Percentiles rank a stretch among this genome's conserved stretches.
phyloP scores from a whole-genome alignment of 345 rosid genomes.

The Salix purpurea region DNA sequence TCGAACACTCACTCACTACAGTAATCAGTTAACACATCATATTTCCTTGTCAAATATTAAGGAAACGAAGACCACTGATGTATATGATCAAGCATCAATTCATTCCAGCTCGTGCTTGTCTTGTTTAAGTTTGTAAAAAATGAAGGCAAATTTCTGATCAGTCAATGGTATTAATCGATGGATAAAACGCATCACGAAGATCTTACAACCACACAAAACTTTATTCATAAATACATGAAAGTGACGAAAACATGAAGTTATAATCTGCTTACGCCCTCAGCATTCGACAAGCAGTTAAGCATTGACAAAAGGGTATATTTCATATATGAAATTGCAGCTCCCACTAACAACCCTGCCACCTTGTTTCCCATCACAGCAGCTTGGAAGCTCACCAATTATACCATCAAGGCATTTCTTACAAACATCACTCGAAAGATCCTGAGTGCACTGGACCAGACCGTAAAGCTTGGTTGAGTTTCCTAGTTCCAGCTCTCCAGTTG shows the following conservation, averaged over 20 bases:
- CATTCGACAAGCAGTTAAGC: not conserved
- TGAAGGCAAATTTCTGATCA: too few species aligned
- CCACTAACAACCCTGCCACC: slow-evolving; percentile 7
- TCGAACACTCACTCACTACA: too few species aligned
- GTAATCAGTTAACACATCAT: too few species aligned
- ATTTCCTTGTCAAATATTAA: too few species aligned
- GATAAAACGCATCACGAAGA: too few species aligned
- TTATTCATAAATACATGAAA: too few species aligned
- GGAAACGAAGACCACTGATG: too few species aligned
- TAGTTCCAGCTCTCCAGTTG: not conserved
- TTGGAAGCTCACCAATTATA: not conserved
- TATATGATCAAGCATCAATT: not conserved
- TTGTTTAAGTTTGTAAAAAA: not conserved
- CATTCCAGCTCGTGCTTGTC: not conserved
- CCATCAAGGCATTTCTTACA: slow-evolving; percentile 6
- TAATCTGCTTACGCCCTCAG: too few species aligned
- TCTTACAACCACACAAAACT: too few species aligned
- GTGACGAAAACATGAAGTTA: not conserved
- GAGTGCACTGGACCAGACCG: not conserved
- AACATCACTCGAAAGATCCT: not conserved
- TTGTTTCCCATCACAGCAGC: slow-evolving; percentile 3
- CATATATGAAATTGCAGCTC: slow-evolving; percentile 2
- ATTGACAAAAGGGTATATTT: slow-evolving; percentile 1
- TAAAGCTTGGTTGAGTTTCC: not conserved
- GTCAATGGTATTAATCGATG: too few species aligned